phyloP scores from a whole-genome alignment of 2,329 filamentous ascomycete genomes.

The Apiospora malaysiana region DNA sequence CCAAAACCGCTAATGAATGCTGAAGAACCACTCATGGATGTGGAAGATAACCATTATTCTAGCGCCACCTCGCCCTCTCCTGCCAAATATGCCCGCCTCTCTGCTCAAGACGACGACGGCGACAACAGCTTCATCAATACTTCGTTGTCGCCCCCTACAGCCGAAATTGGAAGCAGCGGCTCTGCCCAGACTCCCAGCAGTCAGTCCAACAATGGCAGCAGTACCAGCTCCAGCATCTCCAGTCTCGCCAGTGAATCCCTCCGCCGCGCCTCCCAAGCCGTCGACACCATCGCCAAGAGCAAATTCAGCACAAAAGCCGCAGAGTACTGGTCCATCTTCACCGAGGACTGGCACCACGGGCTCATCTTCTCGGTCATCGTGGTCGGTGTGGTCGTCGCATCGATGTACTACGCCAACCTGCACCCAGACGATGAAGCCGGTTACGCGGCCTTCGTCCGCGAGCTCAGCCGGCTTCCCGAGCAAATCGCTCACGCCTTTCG shows the following conservation, averaged over 20 bases:
- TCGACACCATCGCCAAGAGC: neutral
- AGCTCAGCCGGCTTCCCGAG: too few species aligned
- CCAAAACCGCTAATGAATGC: neutral
- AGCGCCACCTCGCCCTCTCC: neutral
- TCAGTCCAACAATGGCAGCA: too few species aligned
- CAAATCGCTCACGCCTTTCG: too few species aligned
- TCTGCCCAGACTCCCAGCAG: neutral
- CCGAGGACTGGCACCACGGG: neutral
- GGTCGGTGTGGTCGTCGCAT: rapidly evolving
- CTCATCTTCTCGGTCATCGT: neutral
- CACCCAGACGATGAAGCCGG: too few species aligned
- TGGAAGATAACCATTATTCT: too few species aligned
- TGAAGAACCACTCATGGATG: too few species aligned
- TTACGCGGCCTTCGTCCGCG: too few species aligned
- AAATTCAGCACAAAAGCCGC: neutral
- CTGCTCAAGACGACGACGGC: neutral
- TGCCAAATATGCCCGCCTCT: neutral
- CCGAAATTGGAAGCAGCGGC: neutral
- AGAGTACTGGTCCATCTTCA: neutral
- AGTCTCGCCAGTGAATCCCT: neutral
- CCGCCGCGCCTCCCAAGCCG: neutral
- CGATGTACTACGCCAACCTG: neutral
- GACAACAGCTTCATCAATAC: neutral
- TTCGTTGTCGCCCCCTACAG: neutral
- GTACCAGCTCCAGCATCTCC: neutral